phyloP scores from a whole-genome alignment of 352 stramenopile species.

The Globisporangium spinosum region DNA sequence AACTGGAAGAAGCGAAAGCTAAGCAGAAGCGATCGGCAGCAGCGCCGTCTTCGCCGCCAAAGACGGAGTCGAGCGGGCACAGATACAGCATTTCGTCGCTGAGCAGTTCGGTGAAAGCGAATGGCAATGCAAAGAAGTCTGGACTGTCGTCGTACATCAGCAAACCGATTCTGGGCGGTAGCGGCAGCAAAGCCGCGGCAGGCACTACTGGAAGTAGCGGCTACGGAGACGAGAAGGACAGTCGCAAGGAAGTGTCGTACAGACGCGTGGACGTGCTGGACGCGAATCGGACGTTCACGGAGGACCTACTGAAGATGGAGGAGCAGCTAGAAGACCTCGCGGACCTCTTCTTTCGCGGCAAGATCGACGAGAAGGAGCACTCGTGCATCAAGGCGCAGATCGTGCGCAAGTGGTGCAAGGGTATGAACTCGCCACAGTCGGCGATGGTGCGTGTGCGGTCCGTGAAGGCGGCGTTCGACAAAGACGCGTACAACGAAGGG shows the following conservation, averaged over 20 bases:
- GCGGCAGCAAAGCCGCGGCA: slow-evolving; percentile 15
- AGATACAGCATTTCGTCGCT: slow-evolving; percentile 42
- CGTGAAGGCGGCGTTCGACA: slow-evolving; percentile 48
- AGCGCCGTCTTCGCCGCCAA: slow-evolving; percentile 53
- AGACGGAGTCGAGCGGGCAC: slow-evolving; percentile 33
- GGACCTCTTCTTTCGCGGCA: slow-evolving; percentile 65
- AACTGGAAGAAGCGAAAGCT: slow-evolving; percentile 65
- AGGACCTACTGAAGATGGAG: slow-evolving; percentile 77
- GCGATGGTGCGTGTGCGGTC: slow-evolving; percentile 67
- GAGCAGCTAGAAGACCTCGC: slow-evolving; percentile 71
- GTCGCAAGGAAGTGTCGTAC: slow-evolving; percentile 49
- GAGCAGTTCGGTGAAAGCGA: slow-evolving; percentile 27
- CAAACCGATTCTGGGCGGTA: slow-evolving; percentile 45
- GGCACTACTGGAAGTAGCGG: slow-evolving; percentile 12
- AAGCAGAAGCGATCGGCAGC: slow-evolving; percentile 38
- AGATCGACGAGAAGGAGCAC: slow-evolving; percentile 84
- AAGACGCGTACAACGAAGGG: slow-evolving; percentile 18
- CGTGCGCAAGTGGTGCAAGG: slow-evolving; percentile 78
- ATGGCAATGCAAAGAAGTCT: slow-evolving; percentile 19
- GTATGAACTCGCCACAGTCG: slow-evolving; percentile 74
- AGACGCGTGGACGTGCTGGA: slow-evolving; percentile 70
- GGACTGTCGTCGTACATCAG: slow-evolving; percentile 63
- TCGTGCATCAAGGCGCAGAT: slow-evolving; percentile 82
- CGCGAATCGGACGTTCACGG: slow-evolving; percentile 55
- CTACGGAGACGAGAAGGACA: slow-evolving; percentile 36